These are phyloP conservation scores for Vitis rotundifolia DNA, from an alignment of 164 flowering plant species.

Conservation along the genomic window DNA sequence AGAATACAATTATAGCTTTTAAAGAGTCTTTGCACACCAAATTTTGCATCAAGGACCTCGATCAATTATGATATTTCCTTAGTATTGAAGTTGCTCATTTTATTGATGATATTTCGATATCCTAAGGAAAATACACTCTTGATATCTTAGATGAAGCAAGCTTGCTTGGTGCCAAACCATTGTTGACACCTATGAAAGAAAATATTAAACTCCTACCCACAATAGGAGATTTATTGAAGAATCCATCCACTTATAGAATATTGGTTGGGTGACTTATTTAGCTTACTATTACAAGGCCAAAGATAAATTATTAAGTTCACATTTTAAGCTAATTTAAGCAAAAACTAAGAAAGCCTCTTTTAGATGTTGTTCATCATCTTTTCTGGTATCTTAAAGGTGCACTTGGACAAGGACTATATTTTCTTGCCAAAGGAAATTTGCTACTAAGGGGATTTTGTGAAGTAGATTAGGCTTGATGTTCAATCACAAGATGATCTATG, in stretches of 20 bases:
- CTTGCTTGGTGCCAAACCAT: neutral
- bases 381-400: neutral
- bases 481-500: neutral
- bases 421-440: neutral
- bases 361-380: neutral
- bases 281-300: conserved; percentile 1
- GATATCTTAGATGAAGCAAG: neutral
- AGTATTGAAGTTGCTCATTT: neutral
- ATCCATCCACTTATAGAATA: neutral
- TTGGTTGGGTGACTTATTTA: neutral
- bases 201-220: neutral
- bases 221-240: neutral
- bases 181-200: neutral
- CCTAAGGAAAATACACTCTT: neutral
- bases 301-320: neutral
- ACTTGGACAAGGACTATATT: conserved; percentile 1
- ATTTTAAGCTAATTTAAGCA: conserved; percentile 3
- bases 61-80: too few relatives aligned
- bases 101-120: neutral
- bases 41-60: neutral
- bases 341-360: neutral
- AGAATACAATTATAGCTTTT: neutral
- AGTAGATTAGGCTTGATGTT: neutral
- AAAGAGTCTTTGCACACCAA: neutral
- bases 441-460: neutral